A percentile compares a stretch with the other conserved stretches of the same genome.
Conservation (phyloP, 805 yeast species). For the Cephaloascus fragrans region DNA sequence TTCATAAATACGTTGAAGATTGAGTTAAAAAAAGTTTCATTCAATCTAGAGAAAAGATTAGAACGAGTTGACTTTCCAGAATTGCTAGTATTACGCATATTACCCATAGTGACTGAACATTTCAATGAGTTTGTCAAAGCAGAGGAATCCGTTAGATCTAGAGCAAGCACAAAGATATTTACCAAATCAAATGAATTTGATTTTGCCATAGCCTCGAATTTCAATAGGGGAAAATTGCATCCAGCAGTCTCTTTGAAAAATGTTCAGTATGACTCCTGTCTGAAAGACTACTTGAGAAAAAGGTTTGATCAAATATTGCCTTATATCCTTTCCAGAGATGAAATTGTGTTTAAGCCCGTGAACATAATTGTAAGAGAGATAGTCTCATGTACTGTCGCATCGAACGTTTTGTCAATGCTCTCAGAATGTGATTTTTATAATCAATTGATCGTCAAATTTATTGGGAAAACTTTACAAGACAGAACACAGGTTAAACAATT, state of each 20-base stretch:
- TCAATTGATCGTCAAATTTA: conserved; percentile 43
- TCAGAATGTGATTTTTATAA: conserved; percentile 76
- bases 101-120: conserved; percentile 65
- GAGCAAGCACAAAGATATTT: conserved; percentile 10
- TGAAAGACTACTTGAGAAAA: conserved; percentile 39
- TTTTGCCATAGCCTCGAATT: conserved; percentile 30
- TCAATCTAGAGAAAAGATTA: conserved; percentile 31
- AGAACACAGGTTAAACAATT: conserved; percentile 65
- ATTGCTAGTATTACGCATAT: conserved; percentile 42
- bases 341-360: conserved; percentile 39
- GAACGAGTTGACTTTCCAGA: conserved; percentile 40
- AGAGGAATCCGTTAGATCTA: conserved; percentile 19
- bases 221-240: conserved; percentile 47
- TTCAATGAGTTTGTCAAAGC: conserved; percentile 39
- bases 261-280: conserved; percentile 25
- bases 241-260: conserved; percentile 35
- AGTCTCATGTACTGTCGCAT: conserved; percentile 34
- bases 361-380: conserved; percentile 50
- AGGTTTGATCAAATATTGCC: conserved; percentile 36
- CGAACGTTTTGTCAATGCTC: conserved; percentile 45
- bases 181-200: conserved; percentile 23
- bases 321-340: conserved; percentile 33
- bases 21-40: conserved; percentile 32
- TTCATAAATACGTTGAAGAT: conserved; percentile 29
- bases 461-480: conserved; percentile 61